Conservation (phyloP, 306 rosid species). For the Herpetospermum pedunculosum region DNA sequence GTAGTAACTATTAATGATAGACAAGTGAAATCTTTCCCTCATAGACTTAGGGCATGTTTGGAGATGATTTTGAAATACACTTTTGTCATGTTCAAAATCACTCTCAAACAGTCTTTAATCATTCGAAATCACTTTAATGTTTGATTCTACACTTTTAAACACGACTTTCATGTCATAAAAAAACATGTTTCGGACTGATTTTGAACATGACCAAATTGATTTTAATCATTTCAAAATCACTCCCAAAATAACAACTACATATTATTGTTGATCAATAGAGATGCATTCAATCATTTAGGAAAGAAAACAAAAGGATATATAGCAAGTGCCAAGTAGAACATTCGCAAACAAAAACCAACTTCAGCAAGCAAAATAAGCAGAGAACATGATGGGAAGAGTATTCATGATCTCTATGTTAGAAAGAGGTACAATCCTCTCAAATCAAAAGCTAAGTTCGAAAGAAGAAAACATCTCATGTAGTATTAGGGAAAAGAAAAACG, state of each 20-base stretch:
- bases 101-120: too few relatives aligned
- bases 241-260: not conserved
- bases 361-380: not conserved
- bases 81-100: too few relatives aligned
- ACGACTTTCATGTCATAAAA: too few relatives aligned
- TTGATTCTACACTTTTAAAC: too few relatives aligned
- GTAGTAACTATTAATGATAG: not conserved
- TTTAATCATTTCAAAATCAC: too few relatives aligned
- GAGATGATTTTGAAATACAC: too few relatives aligned
- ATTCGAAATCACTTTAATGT: too few relatives aligned
- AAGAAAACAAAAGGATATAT: not conserved
- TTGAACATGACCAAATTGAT: too few relatives aligned
- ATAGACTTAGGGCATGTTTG: too few relatives aligned
- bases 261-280: not conserved
- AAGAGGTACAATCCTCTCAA: not conserved
- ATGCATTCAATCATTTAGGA: not conserved
- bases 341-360: not conserved
- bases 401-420: not conserved
- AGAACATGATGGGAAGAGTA: not conserved
- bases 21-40: not conserved
- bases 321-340: not conserved
- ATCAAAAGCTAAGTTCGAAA: not conserved
- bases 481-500: not conserved
- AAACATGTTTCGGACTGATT: too few relatives aligned
- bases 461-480: not conserved